phyloP scores from a whole-genome alignment of 2,329 filamentous ascomycete genomes.

The Cyclaneusma minus region DNA sequence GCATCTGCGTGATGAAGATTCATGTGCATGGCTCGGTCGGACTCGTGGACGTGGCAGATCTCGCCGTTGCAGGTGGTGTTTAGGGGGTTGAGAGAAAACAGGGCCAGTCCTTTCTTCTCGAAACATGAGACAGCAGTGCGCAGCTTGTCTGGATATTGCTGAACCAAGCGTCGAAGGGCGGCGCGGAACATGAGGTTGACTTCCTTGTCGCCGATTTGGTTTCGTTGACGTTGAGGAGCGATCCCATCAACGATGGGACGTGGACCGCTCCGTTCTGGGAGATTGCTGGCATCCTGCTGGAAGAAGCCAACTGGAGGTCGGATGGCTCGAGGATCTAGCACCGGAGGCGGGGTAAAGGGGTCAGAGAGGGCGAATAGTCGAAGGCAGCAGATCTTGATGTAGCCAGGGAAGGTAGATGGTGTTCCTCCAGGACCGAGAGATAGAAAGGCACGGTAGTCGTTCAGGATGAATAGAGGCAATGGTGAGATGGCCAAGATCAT shows the following conservation, averaged over 20 bases:
- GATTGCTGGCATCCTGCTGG: slow-evolving; percentile 18
- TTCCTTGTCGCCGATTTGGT: slow-evolving; percentile 40
- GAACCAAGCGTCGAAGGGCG: slow-evolving; percentile 35
- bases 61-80: slow-evolving; percentile 66
- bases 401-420: slow-evolving; percentile 57
- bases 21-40: slow-evolving; percentile 64
- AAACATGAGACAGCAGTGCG: slow-evolving; percentile 58
- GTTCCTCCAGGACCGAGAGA: slow-evolving; percentile 69
- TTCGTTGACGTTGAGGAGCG: slow-evolving; percentile 65
- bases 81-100: slow-evolving; percentile 52
- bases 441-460: slow-evolving; percentile 64
- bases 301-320: slow-evolving; percentile 45
- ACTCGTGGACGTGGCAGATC: slow-evolving; percentile 65
- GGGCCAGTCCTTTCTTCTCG: slow-evolving; percentile 65
- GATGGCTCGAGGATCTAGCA: slow-evolving; percentile 27
- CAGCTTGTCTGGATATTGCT: slow-evolving; percentile 28
- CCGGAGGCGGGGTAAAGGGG: slow-evolving; percentile 43
- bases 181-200: slow-evolving; percentile 40
- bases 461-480: slow-evolving; percentile 33
- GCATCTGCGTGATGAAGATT: slow-evolving; percentile 69
- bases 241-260: slow-evolving; percentile 59
- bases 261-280: slow-evolving; percentile 46
- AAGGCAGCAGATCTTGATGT: slow-evolving; percentile 57
- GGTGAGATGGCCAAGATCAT: slow-evolving; percentile 34
- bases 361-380: slow-evolving; percentile 56